Base-by-base conservation (phyloP, 31 red algal genomes). In the Endocladia muricata region DNA sequence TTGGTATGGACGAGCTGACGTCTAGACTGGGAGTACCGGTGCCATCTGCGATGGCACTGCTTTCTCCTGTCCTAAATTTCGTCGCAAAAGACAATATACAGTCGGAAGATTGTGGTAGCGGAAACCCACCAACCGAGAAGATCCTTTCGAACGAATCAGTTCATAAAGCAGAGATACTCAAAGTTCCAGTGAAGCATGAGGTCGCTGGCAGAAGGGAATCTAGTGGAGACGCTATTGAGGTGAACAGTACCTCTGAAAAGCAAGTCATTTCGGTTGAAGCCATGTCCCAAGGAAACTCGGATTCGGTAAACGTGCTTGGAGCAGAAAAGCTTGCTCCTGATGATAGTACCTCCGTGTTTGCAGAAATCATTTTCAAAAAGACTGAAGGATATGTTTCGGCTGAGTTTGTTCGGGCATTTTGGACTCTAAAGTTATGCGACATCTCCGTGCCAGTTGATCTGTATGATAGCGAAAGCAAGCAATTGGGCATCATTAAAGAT, bases 381-480 rank as follows among this genome's bases (percentile, higher is more conserved):
- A 59, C 52, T 30, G 35, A 42, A 70, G 70, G 60, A 6, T 33
- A 33, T 26, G 23, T 84, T 26, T 41, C 69, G 1, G 28, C 49
- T 26, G 52, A 74, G 17, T 35, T 84, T 4, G 56, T 74, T 6
- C 38, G 40, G 41, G 22, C 70, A 19, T 84, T 84, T 51, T 84
- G 81, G 81, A 84, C 81, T 6, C 55, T 84, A 70, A 60, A 62
- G 41, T 23, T 75, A 42, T 44, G 42, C 41, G 81, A 84, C 30
- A 23, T 84, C 23, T 55, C 40, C 23, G 68, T 84, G 30, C 68
- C 68, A 7, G 44, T 55, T 2, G 56, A 74, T 39, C 28, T 84
- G 26, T 84, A 84, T 35, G 60, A 63, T 4, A 37, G 40, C 13
- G 81, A 84, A 55, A 60, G n/a, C 19, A 66, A 75, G 55, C 52